Percentiles rank a stretch among this genome's conserved stretches.
Conservation (phyloP, 139 green algal genomes). For the Yamagishiella unicocca region DNA sequence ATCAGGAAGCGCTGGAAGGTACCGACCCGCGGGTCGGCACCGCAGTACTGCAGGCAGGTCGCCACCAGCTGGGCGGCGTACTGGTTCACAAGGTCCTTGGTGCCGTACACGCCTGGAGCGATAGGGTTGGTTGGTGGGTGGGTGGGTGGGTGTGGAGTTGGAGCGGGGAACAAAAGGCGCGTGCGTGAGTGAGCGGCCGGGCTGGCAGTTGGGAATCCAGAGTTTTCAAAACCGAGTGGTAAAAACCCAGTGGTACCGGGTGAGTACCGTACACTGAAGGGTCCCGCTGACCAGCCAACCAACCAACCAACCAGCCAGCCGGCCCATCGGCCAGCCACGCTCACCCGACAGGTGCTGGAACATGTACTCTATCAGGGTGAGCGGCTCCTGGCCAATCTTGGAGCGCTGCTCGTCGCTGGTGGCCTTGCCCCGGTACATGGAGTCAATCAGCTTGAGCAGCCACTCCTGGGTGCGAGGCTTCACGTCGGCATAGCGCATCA, state of each 20-base stretch:
- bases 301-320: too few relatives aligned
- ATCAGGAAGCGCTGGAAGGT: constrained; percentile 60
- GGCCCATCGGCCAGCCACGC: too few relatives aligned
- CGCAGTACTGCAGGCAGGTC: constrained; percentile 39
- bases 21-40: constrained; percentile 43
- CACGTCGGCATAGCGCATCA: constrained; percentile 25
- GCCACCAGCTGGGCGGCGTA: constrained; percentile 59
- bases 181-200: too few relatives aligned
- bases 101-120: constrained; percentile 55
- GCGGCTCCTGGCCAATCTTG: constrained; percentile 52
- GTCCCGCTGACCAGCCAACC: too few relatives aligned
- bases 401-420: constrained; percentile 47
- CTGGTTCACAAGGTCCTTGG: constrained; percentile 61
- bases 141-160: too few relatives aligned
- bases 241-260: too few relatives aligned
- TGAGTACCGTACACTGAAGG: too few relatives aligned
- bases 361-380: constrained; percentile 60
- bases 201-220: too few relatives aligned
- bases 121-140: too few relatives aligned
- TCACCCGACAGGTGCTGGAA: constrained; percentile 62
- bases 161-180: too few relatives aligned
- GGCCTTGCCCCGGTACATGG: constrained; percentile 59
- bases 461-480: constrained; percentile 55
- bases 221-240: too few relatives aligned
- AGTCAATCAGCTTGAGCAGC: constrained; percentile 61